Base-by-base conservation (phyloP, 1,284 basidiomycete genomes). In the Phellinidium pouzarii region DNA sequence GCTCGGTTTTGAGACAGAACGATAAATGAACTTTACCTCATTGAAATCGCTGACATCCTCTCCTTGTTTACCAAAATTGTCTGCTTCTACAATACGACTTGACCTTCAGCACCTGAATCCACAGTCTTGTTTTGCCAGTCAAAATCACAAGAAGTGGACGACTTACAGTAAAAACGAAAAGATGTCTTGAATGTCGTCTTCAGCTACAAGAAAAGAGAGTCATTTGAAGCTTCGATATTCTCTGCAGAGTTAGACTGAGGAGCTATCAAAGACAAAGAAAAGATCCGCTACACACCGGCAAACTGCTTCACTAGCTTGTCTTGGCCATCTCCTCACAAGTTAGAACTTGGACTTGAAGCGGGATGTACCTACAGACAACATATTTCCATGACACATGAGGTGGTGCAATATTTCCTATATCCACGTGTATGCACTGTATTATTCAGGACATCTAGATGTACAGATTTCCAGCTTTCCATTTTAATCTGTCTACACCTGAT, bases 281-380 rank as follows among this genome's bases (percentile, higher is more conserved):
- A 31, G 46, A 48, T 50, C 20, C 51, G 37, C 6, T 34, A 47
- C 49, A 44, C 54, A 88, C 87, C 78, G 52, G 86, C 84, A 55
- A 90, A 78, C 59, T 75, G 76, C 26, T 69, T 64, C 0, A 79
- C 73, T 17, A 89, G 60, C 89, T 87, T 5, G 73, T 62, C 29
- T 66, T 66, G 34, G 66, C 72, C 70, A 84, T 74, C 57, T 68
- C 73, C 45, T 78, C 75, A n/a, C n/a, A n/a, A n/a, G n/a, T n/a
- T n/a, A n/a, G n/a, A n/a, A n/a, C n/a, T n/a, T n/a, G n/a, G n/a
- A n/a, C n/a, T n/a, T n/a, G n/a, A n/a, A n/a, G n/a, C n/a, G n/a
- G n/a, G n/a, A n/a, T n/a, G n/a, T n/a, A n/a, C n/a, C n/a, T n/a
- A n/a, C n/a, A n/a, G n/a, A n/a, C n/a, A n/a, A n/a, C n/a, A n/a